A percentile compares a stretch with the other conserved stretches of the same genome.
These are phyloP conservation scores for Scolecobasidium constrictum DNA, from an alignment of 2,329 filamentous ascomycete genomes.

Conservation along the genomic window DNA sequence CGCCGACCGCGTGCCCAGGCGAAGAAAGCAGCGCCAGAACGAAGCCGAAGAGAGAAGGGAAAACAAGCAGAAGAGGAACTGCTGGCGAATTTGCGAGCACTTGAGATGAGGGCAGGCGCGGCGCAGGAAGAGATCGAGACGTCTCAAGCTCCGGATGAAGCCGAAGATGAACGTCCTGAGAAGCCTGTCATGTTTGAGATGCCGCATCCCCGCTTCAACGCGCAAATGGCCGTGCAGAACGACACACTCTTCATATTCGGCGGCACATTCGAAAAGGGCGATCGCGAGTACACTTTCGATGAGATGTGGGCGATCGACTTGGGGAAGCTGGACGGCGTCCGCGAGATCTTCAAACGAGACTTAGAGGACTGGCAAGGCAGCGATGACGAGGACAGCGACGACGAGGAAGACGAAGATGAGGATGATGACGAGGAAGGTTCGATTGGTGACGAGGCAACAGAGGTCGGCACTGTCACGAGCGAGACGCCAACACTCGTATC, in stretches of 20 bases:
- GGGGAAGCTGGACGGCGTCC: slow-evolving; percentile 89
- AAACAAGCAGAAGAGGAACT: slow-evolving; percentile 90
- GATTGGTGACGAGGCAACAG: slow-evolving; percentile 46
- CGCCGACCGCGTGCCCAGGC: slow-evolving; percentile 60
- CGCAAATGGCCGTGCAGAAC: slow-evolving; percentile 79
- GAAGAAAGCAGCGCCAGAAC: slow-evolving; percentile 41
- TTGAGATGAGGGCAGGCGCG: slow-evolving; percentile 66
- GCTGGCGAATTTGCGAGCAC: slow-evolving; percentile 70
- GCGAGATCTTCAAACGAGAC: slow-evolving; percentile 78
- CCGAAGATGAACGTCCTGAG: slow-evolving; percentile 44
- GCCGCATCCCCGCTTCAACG: slow-evolving; percentile 84
- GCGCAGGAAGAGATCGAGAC: slow-evolving; percentile 28
- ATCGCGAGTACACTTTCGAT: slow-evolving; percentile 90
- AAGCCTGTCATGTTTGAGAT: slow-evolving; percentile 63
- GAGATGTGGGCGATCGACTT: slow-evolving; percentile 89
- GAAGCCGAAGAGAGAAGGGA: slow-evolving; percentile 45
- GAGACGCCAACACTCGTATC: slow-evolving; percentile 33
- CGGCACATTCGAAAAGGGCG: slow-evolving; percentile 89
- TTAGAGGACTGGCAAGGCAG: slow-evolving; percentile 69
- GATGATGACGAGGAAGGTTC: slow-evolving; percentile 32
- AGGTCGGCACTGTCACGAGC: slow-evolving; percentile 32
- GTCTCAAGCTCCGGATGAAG: slow-evolving; percentile 32
- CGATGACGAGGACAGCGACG: slow-evolving; percentile 31
- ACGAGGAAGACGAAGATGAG: slow-evolving; percentile 38
- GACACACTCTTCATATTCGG: slow-evolving; percentile 91